Percentiles rank a stretch among this genome's conserved stretches.
These are phyloP conservation scores for Diospyros lotus DNA, from an alignment of 148 eudicot species.

Conservation along the genomic window DNA sequence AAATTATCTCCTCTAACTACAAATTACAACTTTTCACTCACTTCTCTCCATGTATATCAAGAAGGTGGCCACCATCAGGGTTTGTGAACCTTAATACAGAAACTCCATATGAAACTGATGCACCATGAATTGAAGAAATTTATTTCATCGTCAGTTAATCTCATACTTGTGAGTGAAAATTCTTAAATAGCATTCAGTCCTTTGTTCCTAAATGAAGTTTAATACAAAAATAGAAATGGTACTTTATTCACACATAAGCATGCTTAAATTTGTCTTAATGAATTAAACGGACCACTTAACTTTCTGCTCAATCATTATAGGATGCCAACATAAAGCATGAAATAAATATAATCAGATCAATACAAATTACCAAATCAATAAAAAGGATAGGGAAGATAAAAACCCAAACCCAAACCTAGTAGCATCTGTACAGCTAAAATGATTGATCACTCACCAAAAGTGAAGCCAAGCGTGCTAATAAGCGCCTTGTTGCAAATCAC, in stretches of 20 bases:
- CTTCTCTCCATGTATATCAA: neutral
- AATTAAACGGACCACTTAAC: neutral
- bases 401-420: neutral
- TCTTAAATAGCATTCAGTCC: neutral
- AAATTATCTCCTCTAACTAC: neutral
- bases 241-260: too few species aligned
- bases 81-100: neutral
- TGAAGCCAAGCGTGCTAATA: constrained; percentile 39
- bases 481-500: constrained; percentile 48
- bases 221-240: neutral
- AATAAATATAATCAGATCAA: neutral
- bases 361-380: neutral
- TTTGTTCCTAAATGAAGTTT: neutral
- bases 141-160: neutral
- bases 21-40: neutral
- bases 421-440: neutral
- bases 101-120: neutral
- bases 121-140: neutral
- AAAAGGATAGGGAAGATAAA: neutral
- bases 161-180: neutral
- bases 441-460: constrained; percentile 24
- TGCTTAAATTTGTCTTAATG: neutral
- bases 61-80: neutral
- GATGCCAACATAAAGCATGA: neutral
- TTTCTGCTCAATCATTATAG: neutral